phyloP scores from a whole-genome alignment of 2,329 filamentous ascomycete genomes.

The Rutstroemia sp. region DNA sequence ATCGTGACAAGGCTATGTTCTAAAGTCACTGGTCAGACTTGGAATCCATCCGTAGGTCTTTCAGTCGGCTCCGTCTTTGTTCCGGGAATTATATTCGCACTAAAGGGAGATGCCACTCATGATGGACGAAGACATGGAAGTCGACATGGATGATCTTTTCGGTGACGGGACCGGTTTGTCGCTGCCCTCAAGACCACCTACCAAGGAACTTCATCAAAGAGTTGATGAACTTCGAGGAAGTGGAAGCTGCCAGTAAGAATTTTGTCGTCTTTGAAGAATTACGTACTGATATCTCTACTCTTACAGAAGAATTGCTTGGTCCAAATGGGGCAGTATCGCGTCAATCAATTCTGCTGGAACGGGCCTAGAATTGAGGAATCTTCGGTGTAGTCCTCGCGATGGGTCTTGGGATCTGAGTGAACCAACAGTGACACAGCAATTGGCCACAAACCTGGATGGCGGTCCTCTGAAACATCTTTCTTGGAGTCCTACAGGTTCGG shows the following conservation, averaged over 20 bases:
- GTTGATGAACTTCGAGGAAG: conserved; percentile 68
- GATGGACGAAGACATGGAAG: conserved; percentile 49
- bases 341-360: conserved; percentile 67
- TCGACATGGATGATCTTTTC: conserved; percentile 65
- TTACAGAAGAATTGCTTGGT: conserved; percentile 74
- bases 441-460: conserved; percentile 53
- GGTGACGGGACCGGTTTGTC: conserved; percentile 58
- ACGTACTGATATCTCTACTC: conserved; percentile 4
- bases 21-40: too few relatives aligned
- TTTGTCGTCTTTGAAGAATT: neutral
- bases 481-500: conserved; percentile 68
- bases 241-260: conserved; percentile 74
- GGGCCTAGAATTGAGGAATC: conserved; percentile 63
- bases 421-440: conserved; percentile 54
- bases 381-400: conserved; percentile 60
- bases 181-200: conserved; percentile 42
- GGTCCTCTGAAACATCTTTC: conserved; percentile 70
- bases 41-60: too few relatives aligned
- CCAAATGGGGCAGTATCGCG: conserved; percentile 77
- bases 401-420: conserved; percentile 72
- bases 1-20: too few relatives aligned
- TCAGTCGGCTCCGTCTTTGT: too few relatives aligned
- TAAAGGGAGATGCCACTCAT: conserved; percentile 40
- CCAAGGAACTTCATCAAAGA: conserved; percentile 63
- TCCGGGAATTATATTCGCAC: neutral